phyloP scores from a whole-genome alignment of 768 basidiomycete species.

The Phallus indusiatus region DNA sequence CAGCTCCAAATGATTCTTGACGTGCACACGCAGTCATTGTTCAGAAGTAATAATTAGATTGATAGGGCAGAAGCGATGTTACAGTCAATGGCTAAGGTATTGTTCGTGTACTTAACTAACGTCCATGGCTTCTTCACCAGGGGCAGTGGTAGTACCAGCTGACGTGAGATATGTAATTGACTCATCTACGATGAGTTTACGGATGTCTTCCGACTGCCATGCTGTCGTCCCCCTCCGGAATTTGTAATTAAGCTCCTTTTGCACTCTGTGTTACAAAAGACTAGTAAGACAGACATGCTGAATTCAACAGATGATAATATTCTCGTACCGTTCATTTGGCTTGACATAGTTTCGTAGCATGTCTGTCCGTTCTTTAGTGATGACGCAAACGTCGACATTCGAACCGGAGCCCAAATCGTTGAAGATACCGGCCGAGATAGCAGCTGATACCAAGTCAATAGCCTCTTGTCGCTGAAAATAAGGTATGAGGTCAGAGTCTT shows the following conservation, averaged over 20 bases:
- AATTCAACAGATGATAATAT: constrained; percentile 7
- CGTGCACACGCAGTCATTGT: no score
- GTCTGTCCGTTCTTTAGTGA: constrained; percentile 78
- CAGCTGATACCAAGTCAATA: constrained; percentile 70
- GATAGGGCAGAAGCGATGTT: no score
- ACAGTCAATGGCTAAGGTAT: not conserved
- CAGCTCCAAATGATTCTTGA: no score
- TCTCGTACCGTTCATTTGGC: constrained; percentile 62
- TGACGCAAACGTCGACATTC: constrained; percentile 96
- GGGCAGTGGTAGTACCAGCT: not conserved
- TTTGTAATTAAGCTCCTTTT: constrained; percentile 28
- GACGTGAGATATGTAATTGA: constrained; percentile 38
- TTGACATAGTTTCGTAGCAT: constrained; percentile 91
- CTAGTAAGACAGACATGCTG: no score
- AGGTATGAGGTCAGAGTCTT: not conserved
- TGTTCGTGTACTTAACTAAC: constrained; percentile 37
- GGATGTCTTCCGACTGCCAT: constrained; percentile 73
- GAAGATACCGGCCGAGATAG: constrained; percentile 94
- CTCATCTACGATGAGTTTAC: constrained; percentile 64
- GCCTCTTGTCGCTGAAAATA: constrained; percentile 62
- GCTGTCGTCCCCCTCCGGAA: constrained; percentile 87
- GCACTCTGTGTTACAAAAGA: no score
- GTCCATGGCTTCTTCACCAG: constrained; percentile 69
- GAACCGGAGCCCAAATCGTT: constrained; percentile 98
- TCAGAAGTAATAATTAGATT: no score